These are phyloP conservation scores for Metschnikowia shivogae DNA, from an alignment of 805 yeast species.

Conservation along the genomic window DNA sequence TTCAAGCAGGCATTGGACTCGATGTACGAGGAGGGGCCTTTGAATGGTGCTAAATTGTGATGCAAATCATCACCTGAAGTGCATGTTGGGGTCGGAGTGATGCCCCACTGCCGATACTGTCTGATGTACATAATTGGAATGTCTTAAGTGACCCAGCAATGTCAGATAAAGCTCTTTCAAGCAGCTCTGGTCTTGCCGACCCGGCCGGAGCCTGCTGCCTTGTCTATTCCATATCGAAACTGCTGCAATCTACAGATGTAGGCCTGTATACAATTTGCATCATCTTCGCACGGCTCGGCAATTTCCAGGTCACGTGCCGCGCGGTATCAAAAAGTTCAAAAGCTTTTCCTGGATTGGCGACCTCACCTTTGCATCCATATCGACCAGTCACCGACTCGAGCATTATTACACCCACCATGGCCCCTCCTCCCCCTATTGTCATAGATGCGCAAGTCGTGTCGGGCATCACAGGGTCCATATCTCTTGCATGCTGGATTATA, in stretches of 20 bases:
- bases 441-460: slow-evolving; percentile 68
- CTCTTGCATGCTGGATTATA: slow-evolving; percentile 96
- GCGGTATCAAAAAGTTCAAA: slow-evolving; percentile 3
- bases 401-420: slow-evolving; percentile 24
- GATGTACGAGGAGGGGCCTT: slow-evolving; percentile 17
- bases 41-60: slow-evolving; percentile 2
- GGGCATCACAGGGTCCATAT: slow-evolving; percentile 81
- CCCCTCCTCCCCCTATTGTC: slow-evolving; percentile 63
- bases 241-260: neutral
- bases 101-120: no score
- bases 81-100: no score
- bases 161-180: no score
- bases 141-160: no score
- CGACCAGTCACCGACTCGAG: no score
- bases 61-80: neutral
- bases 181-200: no score
- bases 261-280: neutral
- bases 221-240: no score
- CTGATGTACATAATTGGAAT: no score
- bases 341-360: neutral
- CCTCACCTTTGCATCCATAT: no score
- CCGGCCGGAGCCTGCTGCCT: no score
- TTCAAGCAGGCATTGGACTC: slow-evolving; percentile 10
- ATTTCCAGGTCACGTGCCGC: slow-evolving; percentile 2
- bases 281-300: neutral